Conservation (phyloP, 2,329 filamentous ascomycete species). For the Ambrosiella cleistominuta region DNA sequence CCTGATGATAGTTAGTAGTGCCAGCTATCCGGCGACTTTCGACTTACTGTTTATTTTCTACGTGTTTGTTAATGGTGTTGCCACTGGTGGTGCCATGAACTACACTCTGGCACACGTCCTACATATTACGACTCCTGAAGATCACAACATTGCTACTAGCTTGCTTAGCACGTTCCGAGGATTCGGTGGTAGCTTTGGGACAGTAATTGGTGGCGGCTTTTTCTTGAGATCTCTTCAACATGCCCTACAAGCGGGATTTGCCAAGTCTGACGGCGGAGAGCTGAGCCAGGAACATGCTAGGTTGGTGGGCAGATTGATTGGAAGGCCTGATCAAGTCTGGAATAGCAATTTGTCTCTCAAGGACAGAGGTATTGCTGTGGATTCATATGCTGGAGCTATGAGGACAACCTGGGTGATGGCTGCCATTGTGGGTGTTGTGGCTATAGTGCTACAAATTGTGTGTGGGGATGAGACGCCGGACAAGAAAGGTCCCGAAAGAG, state of each 20-base stretch:
- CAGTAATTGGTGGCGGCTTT: constrained; percentile 59
- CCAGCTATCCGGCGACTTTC: constrained; percentile 35
- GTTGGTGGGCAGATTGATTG: constrained; percentile 31
- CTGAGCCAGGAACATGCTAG: constrained; percentile 20
- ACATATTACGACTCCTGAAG: constrained; percentile 47
- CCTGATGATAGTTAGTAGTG: constrained; percentile 35
- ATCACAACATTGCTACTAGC: constrained; percentile 60
- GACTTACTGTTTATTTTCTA: constrained; percentile 36
- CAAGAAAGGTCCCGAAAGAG: not conserved
- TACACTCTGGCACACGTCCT: constrained; percentile 68
- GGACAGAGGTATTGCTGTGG: constrained; percentile 29
- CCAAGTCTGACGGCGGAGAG: constrained; percentile 24
- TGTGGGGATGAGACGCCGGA: constrained; percentile 35
- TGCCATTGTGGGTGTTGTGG: constrained; percentile 25
- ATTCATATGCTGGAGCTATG: constrained; percentile 30
- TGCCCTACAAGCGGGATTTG: constrained; percentile 40
- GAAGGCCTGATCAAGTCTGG: constrained; percentile 30
- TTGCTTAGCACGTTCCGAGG: constrained; percentile 64
- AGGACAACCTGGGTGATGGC: constrained; percentile 30
- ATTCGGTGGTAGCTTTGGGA: constrained; percentile 67
- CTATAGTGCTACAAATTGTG: constrained; percentile 30
- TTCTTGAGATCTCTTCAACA: constrained; percentile 45
- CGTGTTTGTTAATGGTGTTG: constrained; percentile 54
- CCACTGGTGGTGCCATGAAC: constrained; percentile 56
- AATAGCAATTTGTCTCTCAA: constrained; percentile 23